These are phyloP conservation scores for Anthracocystis setariae DNA, from an alignment of 1,284 basidiomycete species.

Conservation along the genomic window DNA sequence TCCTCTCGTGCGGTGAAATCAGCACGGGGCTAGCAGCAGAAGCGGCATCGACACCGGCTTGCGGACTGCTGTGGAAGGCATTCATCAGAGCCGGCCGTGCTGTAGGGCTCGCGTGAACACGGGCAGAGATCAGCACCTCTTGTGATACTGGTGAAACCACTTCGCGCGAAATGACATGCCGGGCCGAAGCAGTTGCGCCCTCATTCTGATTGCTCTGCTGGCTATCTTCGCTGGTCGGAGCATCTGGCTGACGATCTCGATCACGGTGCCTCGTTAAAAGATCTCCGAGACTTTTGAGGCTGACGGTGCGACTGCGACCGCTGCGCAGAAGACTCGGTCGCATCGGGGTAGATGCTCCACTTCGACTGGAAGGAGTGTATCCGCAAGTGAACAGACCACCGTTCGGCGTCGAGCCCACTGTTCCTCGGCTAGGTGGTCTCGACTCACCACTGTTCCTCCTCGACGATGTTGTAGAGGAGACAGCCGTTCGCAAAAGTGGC, in stretches of 20 bases:
- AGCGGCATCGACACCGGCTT: slow-evolving; percentile 30
- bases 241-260: slow-evolving; percentile 7
- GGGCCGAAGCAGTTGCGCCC: not conserved
- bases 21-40: slow-evolving; percentile 17
- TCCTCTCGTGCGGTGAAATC: slow-evolving; percentile 23
- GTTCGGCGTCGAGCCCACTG: slow-evolving; percentile 21
- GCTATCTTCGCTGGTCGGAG: slow-evolving; percentile 2
- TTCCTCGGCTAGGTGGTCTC: slow-evolving; percentile 27
- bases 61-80: slow-evolving; percentile 28
- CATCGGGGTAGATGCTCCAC: slow-evolving; percentile 33
- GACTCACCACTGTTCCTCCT: slow-evolving; percentile 34
- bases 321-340: slow-evolving; percentile 15
- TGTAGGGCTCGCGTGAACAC: slow-evolving; percentile 14
- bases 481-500: slow-evolving; percentile 16
- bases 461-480: slow-evolving; percentile 16
- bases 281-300: slow-evolving; percentile 29
- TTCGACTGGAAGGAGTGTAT: slow-evolving; percentile 21
- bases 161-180: slow-evolving; percentile 17
- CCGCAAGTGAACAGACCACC: slow-evolving; percentile 50
- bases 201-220: slow-evolving; percentile 2
- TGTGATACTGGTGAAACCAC: slow-evolving; percentile 27
- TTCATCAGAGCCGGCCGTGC: slow-evolving; percentile 31
- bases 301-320: slow-evolving; percentile 25
- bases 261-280: slow-evolving; percentile 28
- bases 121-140: slow-evolving; percentile 43